phyloP scores from a whole-genome alignment of 2,329 filamentous ascomycete species.

The Arthrobotrys pseudoclavata region DNA sequence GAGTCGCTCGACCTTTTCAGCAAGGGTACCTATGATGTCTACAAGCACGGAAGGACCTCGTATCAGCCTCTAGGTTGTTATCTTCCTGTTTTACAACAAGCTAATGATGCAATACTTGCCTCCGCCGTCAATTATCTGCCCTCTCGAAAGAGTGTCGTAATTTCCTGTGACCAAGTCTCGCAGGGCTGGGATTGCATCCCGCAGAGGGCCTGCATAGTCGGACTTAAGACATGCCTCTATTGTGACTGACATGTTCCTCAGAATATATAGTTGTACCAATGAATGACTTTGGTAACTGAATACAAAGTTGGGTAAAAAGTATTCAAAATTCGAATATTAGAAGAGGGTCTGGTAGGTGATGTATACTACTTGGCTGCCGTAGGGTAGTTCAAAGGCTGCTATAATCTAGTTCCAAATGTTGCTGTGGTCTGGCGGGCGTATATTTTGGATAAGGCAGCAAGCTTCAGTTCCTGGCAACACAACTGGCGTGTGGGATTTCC shows the following conservation, averaged over 20 bases:
- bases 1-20: slow-evolving; percentile 32
- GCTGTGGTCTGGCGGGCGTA: not conserved
- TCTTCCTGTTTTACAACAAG: not conserved
- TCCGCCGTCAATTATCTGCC: slow-evolving; percentile 35
- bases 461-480: slow-evolving; percentile 3
- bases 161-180: slow-evolving; percentile 34
- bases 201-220: slow-evolving; percentile 20
- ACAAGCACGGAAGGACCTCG: not conserved
- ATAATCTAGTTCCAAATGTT: not conserved
- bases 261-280: not conserved
- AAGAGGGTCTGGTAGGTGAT: not conserved
- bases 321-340: not conserved
- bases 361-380: not conserved
- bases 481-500: slow-evolving; percentile 14
- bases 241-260: slow-evolving; percentile 23
- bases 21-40: slow-evolving; percentile 36
- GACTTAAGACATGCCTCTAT: slow-evolving; percentile 35
- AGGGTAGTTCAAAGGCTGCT: no score
- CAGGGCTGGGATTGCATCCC: slow-evolving; percentile 24
- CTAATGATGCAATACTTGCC: slow-evolving; percentile 20
- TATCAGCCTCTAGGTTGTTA: slow-evolving; percentile 17
- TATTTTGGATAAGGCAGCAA: no score
- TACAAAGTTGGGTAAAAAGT: not conserved
- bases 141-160: slow-evolving; percentile 28
- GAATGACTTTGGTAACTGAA: not conserved